Percentiles rank a stretch among this genome's conserved stretches.
Evolutionary conservation across 371 early-diverging fungal genomes (phyloP).

Genomic region (Basidiobolus meristosporus): DNA sequence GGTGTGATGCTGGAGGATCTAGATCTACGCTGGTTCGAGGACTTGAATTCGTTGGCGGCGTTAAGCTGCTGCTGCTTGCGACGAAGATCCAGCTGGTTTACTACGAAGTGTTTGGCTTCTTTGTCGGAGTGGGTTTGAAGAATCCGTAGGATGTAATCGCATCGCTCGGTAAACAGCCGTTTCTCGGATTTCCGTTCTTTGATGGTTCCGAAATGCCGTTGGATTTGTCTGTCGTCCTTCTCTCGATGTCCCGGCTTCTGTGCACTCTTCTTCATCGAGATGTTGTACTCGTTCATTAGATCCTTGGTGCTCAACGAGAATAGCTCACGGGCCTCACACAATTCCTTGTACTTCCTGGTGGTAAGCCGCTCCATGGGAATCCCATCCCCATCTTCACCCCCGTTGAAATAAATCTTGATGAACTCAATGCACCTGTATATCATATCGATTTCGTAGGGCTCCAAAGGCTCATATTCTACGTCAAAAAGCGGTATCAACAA

Average conservation of each 20-base stretch:
- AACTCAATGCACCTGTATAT: constrained; percentile 54
- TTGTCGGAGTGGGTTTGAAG: too few relatives aligned
- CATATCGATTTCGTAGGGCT: constrained; percentile 46
- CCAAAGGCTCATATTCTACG: constrained; percentile 36
- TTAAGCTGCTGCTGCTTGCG: too few relatives aligned
- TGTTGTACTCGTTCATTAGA: constrained; percentile 33
- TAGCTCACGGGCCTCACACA: constrained; percentile 31
- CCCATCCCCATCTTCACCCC: constrained; percentile 69
- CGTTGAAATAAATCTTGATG: constrained; percentile 70
- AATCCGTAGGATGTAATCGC: constrained; percentile 1
- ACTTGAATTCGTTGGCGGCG: too few relatives aligned
- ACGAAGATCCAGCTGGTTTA: too few relatives aligned
- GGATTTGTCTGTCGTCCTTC: constrained; percentile 9
- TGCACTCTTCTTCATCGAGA: constrained; percentile 17
- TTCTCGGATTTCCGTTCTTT: constrained; percentile 3
- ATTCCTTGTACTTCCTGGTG: constrained; percentile 47
- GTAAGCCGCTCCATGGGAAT: constrained; percentile 52
- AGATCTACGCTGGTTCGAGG: too few relatives aligned
- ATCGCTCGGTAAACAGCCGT: neutral
- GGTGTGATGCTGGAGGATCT: too few relatives aligned
- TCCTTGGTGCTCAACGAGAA: constrained; percentile 35
- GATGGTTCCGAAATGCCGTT: constrained; percentile 5
- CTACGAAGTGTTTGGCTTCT: too few relatives aligned
- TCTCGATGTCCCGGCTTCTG: constrained; percentile 12
- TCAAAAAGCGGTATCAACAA: constrained; percentile 66